Evolutionary conservation across 305 asterid genomes (phyloP).

Genomic region (Fraxinus latifolia): DNA sequence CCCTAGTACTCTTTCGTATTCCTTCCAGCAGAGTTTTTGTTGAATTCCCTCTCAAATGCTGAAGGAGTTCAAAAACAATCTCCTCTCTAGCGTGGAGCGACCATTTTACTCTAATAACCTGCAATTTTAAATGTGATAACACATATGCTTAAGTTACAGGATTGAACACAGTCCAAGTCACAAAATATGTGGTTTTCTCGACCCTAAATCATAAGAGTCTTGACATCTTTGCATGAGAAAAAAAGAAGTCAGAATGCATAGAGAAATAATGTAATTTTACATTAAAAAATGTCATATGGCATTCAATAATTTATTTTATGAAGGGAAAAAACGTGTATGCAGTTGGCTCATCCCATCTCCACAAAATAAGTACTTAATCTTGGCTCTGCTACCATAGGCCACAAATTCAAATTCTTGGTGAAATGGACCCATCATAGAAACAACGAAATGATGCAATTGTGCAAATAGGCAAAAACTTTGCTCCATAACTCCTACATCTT

Average conservation of each 20-base stretch:
- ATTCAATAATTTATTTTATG: background rate
- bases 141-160: background rate
- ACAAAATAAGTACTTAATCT: background rate
- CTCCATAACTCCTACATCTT: slow-evolving; percentile 2
- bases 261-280: background rate
- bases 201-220: background rate
- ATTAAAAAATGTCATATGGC: background rate
- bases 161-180: slow-evolving; percentile 2
- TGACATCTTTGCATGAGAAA: background rate
- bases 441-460: background rate
- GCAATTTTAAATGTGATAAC: background rate
- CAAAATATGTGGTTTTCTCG: background rate
- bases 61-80: slow-evolving; percentile 89
- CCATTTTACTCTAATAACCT: slow-evolving; percentile 98
- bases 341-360: background rate
- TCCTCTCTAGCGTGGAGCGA: slow-evolving; percentile 98
- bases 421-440: background rate
- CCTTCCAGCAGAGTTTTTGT: slow-evolving; percentile 65
- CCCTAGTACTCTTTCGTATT: slow-evolving; percentile 74
- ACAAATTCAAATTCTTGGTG: background rate
- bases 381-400: background rate
- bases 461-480: background rate
- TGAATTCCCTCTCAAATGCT: slow-evolving; percentile 74
- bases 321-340: background rate
- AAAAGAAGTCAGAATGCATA: background rate